Evolutionary conservation across 495 filamentous ascomycete genomes (phyloP), one percentile per base, ranked within the genome.

Genomic region (Penicillium parvum): DNA sequence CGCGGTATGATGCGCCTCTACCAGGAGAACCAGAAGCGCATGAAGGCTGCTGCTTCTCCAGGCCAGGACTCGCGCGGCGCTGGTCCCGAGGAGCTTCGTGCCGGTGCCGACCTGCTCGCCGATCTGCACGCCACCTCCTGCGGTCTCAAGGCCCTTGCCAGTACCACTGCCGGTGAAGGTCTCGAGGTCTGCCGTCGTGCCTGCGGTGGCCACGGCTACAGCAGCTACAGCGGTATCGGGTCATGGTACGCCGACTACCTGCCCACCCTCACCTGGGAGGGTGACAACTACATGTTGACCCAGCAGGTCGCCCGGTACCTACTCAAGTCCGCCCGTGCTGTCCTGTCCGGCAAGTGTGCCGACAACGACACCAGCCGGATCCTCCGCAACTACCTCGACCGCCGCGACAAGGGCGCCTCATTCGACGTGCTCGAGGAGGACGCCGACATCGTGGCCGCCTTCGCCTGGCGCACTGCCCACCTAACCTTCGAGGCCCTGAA

Each of bases 251-350:
- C 84, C 5, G 80, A 85, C 50, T 83, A 85, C 56, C 68, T 86
- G 1, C 80, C 84, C 14, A 84, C 81, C 0, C 71, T 81, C 18
- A 87, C 84, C 9, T 73, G 67, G 68, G 68, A 70, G 33, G 82
- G 84, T 28, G 85, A 88, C 59, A 88, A 88, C 65, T 86, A 83
- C 55, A 86, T 88, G 80, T 66, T 88, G 33, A 82, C 81, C 23
- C 85, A 88, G 53, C 85, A 89, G 67, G 83, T 86, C n/a, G 79
- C 82, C 3, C 72, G 83, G 49, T 86, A 86, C 52, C 69, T 83
- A 26, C 66, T 83, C 35, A 83, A 83, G 65, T 76, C 78, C 32
- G 82, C 82, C 3, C 77, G 82, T 28, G 68, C 78, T 12, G 80
- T 84, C 3, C 63, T 84, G 8, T 64, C 73, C 16, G 78, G 78